A percentile compares a stretch with the other conserved stretches of the same genome.
Evolutionary conservation across 1,284 basidiomycete genomes (phyloP).

Genomic region (Cutaneotrichosporon curvatum): DNA sequence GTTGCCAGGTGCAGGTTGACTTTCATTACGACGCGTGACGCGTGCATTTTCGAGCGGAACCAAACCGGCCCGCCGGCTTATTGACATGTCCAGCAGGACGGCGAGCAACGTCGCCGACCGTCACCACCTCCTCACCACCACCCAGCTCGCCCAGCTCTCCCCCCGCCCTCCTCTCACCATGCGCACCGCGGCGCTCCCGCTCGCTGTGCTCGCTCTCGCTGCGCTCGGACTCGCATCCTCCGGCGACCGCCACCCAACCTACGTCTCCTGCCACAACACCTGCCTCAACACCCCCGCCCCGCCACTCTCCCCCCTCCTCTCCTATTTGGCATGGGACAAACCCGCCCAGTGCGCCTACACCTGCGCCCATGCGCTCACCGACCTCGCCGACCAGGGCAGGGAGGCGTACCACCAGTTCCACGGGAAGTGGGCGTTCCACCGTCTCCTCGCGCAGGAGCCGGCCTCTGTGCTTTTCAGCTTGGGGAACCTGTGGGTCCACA

Average conservation of each 20-base stretch:
- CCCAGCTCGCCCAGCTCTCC: no score
- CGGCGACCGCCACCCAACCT: conserved; percentile 56
- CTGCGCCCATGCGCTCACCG: conserved; percentile 79
- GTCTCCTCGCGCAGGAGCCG: conserved; percentile 83
- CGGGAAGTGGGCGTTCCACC: conserved; percentile 96
- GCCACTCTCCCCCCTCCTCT: conserved; percentile 52
- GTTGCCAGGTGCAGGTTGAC: no score
- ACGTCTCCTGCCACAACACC: conserved; percentile 52
- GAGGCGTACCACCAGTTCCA: conserved; percentile 66
- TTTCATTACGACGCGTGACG: no score
- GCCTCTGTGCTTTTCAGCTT: conserved; percentile 84
- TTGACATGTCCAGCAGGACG: no score
- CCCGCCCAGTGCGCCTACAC: conserved; percentile 77
- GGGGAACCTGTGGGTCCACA: conserved; percentile 70
- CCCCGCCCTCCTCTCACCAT: no score
- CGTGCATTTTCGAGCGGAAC: no score
- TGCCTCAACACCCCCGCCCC: conserved; percentile 28
- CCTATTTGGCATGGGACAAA: conserved; percentile 61
- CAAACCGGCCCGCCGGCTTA: no score
- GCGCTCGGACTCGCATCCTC: conserved; percentile 47
- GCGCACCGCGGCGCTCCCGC: no score
- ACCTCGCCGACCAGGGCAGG: conserved; percentile 49
- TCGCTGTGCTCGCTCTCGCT: neutral
- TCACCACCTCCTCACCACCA: no score
- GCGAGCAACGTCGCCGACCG: no score